Evolutionary conservation across 257 asterid species (phyloP).

Genomic region (Lavandula angustifolia): DNA sequence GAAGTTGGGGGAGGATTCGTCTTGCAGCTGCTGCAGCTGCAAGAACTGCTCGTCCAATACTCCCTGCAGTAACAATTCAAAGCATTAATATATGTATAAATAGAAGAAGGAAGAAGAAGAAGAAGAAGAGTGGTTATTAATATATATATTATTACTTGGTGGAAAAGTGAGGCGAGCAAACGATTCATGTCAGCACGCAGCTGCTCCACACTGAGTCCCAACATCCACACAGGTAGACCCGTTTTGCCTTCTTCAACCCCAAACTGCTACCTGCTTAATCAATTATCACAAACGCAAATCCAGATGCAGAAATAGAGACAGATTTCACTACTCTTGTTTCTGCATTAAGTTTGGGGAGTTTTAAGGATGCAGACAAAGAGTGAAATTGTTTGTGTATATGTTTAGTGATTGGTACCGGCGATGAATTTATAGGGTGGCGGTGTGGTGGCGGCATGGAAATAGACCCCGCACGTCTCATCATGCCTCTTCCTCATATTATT

Average conservation of each 20-base stretch:
- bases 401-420: neutral
- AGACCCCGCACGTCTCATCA: neutral
- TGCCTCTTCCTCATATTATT: neutral
- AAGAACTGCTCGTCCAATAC: slow-evolving; percentile 88
- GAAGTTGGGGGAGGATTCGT: slow-evolving; percentile 83
- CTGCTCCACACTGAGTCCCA: slow-evolving; percentile 70
- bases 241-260: slow-evolving; percentile 55
- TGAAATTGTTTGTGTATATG: neutral
- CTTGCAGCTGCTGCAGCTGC: slow-evolving; percentile 89
- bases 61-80: slow-evolving; percentile 40
- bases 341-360: neutral
- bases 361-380: neutral
- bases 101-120: no score
- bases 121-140: no score
- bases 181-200: slow-evolving; percentile 84
- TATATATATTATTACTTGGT: slow-evolving; percentile 48
- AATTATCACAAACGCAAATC: neutral
- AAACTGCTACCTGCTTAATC: neutral
- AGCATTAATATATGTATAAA: no score
- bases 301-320: no score
- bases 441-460: neutral
- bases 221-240: slow-evolving; percentile 98
- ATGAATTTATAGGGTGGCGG: no score
- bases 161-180: slow-evolving; percentile 83
- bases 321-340: slow-evolving; percentile 6